phyloP scores from a whole-genome alignment of 2,329 filamentous ascomycete species.

The Ophiostoma sp. region DNA sequence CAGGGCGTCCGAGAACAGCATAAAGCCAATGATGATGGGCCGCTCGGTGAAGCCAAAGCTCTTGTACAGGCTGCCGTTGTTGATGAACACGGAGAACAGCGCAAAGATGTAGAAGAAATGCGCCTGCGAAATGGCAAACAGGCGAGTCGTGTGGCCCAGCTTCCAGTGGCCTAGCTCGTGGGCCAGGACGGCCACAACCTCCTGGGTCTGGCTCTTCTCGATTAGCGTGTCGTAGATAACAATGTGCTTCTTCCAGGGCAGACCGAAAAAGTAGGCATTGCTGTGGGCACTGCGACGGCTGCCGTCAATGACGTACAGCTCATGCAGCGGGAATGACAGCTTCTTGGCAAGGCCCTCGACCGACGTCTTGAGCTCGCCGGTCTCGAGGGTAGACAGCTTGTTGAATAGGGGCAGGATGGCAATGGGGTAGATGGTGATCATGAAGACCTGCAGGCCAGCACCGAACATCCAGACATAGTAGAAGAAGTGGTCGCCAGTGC shows the following conservation, averaged over 20 bases:
- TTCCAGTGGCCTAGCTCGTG: slow-evolving; percentile 98
- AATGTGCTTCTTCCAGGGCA: slow-evolving; percentile 99
- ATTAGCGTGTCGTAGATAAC: slow-evolving; percentile 98
- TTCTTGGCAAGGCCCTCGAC: slow-evolving; percentile 79
- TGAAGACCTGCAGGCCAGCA: slow-evolving; percentile 82
- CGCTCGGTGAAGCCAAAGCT: slow-evolving; percentile 85
- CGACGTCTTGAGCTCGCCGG: slow-evolving; percentile 78
- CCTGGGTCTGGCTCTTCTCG: slow-evolving; percentile 85
- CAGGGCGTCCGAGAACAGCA: slow-evolving; percentile 95
- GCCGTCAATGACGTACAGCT: slow-evolving; percentile 91
- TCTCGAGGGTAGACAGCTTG: slow-evolving; percentile 87
- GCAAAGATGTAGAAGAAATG: slow-evolving; percentile 97
- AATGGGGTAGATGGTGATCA: slow-evolving; percentile 94
- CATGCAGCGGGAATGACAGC: slow-evolving; percentile 85
- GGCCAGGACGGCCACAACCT: slow-evolving; percentile 89
- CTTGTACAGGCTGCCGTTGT: slow-evolving; percentile 84
- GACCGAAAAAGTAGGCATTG: slow-evolving; percentile 90
- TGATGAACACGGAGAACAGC: slow-evolving; percentile 94
- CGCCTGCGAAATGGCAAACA: slow-evolving; percentile 82
- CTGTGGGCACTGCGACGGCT: slow-evolving; percentile 83
- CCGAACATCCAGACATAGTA: slow-evolving; percentile 96
- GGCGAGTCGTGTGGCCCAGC: slow-evolving; percentile 85
- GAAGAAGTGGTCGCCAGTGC: slow-evolving; percentile 91
- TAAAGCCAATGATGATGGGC: slow-evolving; percentile 94
- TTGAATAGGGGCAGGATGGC: slow-evolving; percentile 95